Evolutionary conservation across 805 yeast genomes (phyloP).

Genomic region (Cyberlindnera amylophila): DNA sequence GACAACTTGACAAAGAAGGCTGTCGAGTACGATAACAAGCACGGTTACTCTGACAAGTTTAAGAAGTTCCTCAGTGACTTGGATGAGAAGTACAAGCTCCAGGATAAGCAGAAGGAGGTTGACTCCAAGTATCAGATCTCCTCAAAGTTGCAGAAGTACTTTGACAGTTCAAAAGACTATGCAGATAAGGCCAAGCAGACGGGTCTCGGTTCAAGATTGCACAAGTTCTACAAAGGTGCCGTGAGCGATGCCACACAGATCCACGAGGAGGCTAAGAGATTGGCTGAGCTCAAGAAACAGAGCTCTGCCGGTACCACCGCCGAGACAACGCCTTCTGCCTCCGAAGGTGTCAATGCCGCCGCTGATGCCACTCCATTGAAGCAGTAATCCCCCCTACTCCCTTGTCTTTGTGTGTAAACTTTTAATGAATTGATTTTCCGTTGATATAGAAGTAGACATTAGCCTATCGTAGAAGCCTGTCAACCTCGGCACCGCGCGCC

Average conservation of each 20-base stretch:
- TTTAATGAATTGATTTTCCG: too few relatives aligned
- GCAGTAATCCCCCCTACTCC: too few relatives aligned
- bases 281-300: constrained; percentile 54
- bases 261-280: constrained; percentile 69
- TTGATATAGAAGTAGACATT: too few relatives aligned
- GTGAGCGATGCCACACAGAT: constrained; percentile 57
- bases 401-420: too few relatives aligned
- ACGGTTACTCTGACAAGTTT: constrained; percentile 58
- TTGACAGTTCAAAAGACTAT: constrained; percentile 26
- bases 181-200: constrained; percentile 31
- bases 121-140: constrained; percentile 41
- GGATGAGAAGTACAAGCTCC: constrained; percentile 59
- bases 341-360: constrained; percentile 2
- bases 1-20: constrained; percentile 61
- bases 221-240: constrained; percentile 53
- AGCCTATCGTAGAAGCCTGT: too few relatives aligned
- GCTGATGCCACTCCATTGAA: constrained; percentile 3
- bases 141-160: constrained; percentile 33
- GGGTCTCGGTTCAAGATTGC: constrained; percentile 52
- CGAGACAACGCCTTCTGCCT: not conserved
- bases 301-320: not conserved
- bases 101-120: constrained; percentile 36
- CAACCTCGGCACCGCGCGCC: too few relatives aligned
- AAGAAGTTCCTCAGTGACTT: constrained; percentile 48
- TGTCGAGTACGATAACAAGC: constrained; percentile 57